Evolutionary conservation across 2,329 filamentous ascomycete species (phyloP).

Genomic region (Akanthomyces muscarius): DNA sequence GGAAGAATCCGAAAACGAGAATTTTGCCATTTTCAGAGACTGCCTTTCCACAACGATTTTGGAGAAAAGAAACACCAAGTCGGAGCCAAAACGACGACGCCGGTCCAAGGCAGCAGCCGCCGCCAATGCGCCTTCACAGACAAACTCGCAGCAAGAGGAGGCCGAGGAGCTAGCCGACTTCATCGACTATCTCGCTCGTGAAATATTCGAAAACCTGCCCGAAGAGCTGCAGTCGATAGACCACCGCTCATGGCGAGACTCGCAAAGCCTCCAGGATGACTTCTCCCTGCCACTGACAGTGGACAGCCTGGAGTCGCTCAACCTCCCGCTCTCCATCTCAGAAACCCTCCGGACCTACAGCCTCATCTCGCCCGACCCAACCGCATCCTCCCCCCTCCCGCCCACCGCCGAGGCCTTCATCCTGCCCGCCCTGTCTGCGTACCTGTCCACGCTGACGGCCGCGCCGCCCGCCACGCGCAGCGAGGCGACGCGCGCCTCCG

Average conservation of each 20-base stretch:
- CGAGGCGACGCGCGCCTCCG: constrained; percentile 46
- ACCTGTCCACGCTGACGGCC: constrained; percentile 53
- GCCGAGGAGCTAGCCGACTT: constrained; percentile 75
- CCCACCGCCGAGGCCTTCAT: constrained; percentile 53
- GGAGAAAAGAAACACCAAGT: constrained; percentile 48
- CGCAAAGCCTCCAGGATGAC: constrained; percentile 42
- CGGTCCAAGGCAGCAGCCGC: constrained; percentile 23
- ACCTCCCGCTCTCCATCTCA: constrained; percentile 48
- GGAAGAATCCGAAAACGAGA: constrained; percentile 22
- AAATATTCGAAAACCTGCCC: constrained; percentile 66
- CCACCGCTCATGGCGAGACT: constrained; percentile 48
- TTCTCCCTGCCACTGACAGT: constrained; percentile 58
- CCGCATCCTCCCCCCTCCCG: constrained; percentile 32
- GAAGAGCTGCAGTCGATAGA: constrained; percentile 56
- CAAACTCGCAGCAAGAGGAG: constrained; percentile 32
- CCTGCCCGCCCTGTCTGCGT: constrained; percentile 58
- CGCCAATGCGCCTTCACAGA: constrained; percentile 19
- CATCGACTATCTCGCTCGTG: constrained; percentile 69
- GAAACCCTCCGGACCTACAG: constrained; percentile 67
- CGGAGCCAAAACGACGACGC: constrained; percentile 44
- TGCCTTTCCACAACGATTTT: constrained; percentile 68
- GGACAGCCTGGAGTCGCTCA: constrained; percentile 49
- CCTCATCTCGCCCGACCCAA: constrained; percentile 46
- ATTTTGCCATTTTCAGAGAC: constrained; percentile 63
- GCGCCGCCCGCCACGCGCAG: constrained; percentile 59